phyloP scores from a whole-genome alignment of 768 basidiomycete species.

The Exidia glandulosa region DNA sequence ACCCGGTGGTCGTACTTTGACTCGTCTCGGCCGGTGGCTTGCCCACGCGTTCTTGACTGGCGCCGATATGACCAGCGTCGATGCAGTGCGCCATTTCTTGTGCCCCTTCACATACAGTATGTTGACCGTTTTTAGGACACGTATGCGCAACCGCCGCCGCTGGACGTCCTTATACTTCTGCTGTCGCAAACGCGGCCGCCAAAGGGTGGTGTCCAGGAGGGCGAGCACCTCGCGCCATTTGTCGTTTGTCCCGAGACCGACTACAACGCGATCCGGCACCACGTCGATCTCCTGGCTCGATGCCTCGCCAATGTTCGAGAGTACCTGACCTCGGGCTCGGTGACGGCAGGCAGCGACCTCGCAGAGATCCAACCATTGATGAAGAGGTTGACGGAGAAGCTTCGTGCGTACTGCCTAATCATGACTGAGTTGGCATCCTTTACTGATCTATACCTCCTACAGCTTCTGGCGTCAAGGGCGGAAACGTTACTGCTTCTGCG shows the following conservation, averaged over 20 bases:
- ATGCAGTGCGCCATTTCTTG: conserved; percentile 11
- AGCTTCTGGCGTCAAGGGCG: not conserved
- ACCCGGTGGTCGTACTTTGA: conserved; percentile 1
- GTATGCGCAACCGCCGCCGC: conserved; percentile 36
- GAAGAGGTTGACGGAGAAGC: conserved; percentile 16
- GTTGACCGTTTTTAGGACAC: conserved; percentile 20
- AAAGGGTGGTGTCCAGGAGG: conserved; percentile 39
- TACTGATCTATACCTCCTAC: conserved; percentile 39
- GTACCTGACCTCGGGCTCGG: conserved; percentile 41
- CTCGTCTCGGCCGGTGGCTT: conserved; percentile 29
- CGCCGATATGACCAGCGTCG: not conserved
- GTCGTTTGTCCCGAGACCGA: conserved; percentile 32
- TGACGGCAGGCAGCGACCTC: not conserved
- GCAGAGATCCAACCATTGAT: not conserved
- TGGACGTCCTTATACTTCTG: conserved; percentile 38
- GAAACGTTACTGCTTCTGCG: not conserved
- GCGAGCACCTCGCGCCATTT: conserved; percentile 25
- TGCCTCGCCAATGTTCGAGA: conserved; percentile 47
- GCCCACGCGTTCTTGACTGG: conserved; percentile 39
- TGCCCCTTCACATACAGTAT: not conserved
- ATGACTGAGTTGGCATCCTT: conserved; percentile 26
- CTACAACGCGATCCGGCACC: conserved; percentile 47
- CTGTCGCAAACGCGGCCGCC: conserved; percentile 35
- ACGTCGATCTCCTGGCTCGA: conserved; percentile 45
- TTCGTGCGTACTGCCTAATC: conserved; percentile 34